A percentile compares a stretch with the other conserved stretches of the same genome.
phyloP scores from a whole-genome alignment of 306 rosid genomes.

The Casuarina cunninghamiana region DNA sequence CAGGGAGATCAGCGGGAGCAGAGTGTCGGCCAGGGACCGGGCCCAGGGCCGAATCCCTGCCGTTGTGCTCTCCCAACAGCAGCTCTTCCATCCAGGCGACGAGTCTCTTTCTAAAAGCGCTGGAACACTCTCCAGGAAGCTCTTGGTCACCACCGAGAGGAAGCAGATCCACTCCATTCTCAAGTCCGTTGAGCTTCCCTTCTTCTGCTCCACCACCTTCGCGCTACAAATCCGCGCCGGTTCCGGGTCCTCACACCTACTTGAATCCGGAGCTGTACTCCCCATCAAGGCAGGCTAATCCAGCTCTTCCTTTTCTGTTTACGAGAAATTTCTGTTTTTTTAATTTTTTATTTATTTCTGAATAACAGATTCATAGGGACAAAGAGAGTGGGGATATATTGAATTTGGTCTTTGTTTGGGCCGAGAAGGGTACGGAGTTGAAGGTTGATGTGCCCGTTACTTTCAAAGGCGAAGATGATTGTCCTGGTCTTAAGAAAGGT shows the following conservation, averaged over 20 bases:
- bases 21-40: conserved; percentile 63
- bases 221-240: conserved; percentile 96
- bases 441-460: conserved; percentile 85
- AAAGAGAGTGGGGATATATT: conserved; percentile 65
- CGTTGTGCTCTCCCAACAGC: conserved; percentile 69
- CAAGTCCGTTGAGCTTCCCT: conserved; percentile 52
- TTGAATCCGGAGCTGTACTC: conserved; percentile 75
- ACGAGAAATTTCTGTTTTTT: not conserved
- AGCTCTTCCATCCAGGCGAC: conserved; percentile 40
- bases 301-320: not conserved
- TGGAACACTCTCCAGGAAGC: conserved; percentile 53
- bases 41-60: conserved; percentile 85
- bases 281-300: conserved; percentile 66
- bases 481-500: conserved; percentile 90
- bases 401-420: conserved; percentile 94
- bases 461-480: conserved; percentile 76
- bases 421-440: conserved; percentile 75
- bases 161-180: conserved; percentile 84
- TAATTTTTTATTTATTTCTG: not conserved
- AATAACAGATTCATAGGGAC: conserved; percentile 65
- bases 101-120: not conserved
- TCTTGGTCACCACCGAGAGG: conserved; percentile 65
- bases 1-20: conserved; percentile 61
- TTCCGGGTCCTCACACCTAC: conserved; percentile 74
- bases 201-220: conserved; percentile 75